Conservation (phyloP, 176 grass and related monocot genomes). For the Aegilops longissima region DNA sequence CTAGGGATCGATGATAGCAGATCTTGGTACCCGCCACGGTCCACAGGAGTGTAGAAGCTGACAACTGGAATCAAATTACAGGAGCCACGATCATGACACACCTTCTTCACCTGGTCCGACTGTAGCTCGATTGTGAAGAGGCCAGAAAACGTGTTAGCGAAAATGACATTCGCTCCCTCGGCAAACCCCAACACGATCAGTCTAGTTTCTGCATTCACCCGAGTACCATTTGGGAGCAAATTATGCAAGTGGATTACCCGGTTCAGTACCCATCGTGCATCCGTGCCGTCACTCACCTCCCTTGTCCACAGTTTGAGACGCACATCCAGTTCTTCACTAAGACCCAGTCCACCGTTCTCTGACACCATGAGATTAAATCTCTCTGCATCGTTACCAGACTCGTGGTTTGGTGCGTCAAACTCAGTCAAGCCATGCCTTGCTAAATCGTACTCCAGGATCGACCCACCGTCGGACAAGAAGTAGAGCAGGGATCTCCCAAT, state of each 20-base stretch:
- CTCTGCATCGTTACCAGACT: no score
- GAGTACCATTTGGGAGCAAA: neutral
- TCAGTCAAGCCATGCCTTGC: neutral
- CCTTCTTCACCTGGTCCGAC: neutral
- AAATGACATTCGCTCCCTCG: neutral
- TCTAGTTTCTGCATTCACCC: no score
- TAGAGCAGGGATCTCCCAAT: neutral
- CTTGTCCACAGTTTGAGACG: neutral
- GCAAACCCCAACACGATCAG: neutral
- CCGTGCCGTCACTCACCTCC: neutral
- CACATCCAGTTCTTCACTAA: neutral
- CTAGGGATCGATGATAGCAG: neutral
- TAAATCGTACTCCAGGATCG: neutral
- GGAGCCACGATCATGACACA: neutral
- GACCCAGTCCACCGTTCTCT: neutral
- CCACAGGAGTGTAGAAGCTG: slow-evolving; percentile 2
- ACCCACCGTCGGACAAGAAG: neutral
- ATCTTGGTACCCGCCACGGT: neutral
- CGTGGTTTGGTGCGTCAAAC: neutral
- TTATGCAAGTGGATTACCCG: neutral
- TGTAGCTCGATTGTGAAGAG: neutral
- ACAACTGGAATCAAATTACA: neutral
- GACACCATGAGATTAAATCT: neutral
- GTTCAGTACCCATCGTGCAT: neutral
- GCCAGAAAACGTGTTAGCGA: neutral